Evolutionary conservation across 2,329 filamentous ascomycete genomes (phyloP).

Genomic region (Pezicula rhizophila): DNA sequence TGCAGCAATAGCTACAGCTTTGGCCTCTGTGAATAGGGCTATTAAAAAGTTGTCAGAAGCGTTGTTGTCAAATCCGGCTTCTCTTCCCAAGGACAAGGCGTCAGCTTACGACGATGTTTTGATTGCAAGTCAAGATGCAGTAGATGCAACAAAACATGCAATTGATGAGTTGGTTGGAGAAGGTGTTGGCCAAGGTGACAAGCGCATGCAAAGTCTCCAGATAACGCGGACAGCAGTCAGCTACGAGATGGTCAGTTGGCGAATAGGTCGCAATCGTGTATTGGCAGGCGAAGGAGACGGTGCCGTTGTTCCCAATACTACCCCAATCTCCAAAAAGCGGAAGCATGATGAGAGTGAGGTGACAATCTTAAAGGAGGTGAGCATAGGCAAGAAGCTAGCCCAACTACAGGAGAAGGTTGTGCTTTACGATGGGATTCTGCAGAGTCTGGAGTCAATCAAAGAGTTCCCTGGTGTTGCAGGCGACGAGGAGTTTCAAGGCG

Average conservation of each 20-base stretch:
- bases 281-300: conserved; percentile 81
- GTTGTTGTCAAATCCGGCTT: conserved; percentile 37
- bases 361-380: conserved; percentile 51
- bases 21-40: conserved; percentile 61
- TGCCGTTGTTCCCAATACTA: conserved; percentile 47
- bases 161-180: conserved; percentile 86
- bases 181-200: conserved; percentile 75
- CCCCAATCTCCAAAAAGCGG: conserved; percentile 37
- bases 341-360: conserved; percentile 43
- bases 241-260: conserved; percentile 90
- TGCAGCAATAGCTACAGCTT: conserved; percentile 79
- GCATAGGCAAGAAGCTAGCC: conserved; percentile 68
- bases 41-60: conserved; percentile 43
- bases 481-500: conserved; percentile 67
- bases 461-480: conserved; percentile 86
- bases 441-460: conserved; percentile 85
- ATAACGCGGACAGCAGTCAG: conserved; percentile 90
- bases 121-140: conserved; percentile 84
- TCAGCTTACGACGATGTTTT: conserved; percentile 88
- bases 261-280: conserved; percentile 86
- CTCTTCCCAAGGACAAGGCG: conserved; percentile 61
- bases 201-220: conserved; percentile 85
- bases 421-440: conserved; percentile 83
- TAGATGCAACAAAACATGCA: conserved; percentile 86
- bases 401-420: conserved; percentile 81